Evolutionary conservation across 2,329 filamentous ascomycete genomes (phyloP), one percentile per base, ranked within the genome.

Genomic region (Cyphellophora europaea): DNA sequence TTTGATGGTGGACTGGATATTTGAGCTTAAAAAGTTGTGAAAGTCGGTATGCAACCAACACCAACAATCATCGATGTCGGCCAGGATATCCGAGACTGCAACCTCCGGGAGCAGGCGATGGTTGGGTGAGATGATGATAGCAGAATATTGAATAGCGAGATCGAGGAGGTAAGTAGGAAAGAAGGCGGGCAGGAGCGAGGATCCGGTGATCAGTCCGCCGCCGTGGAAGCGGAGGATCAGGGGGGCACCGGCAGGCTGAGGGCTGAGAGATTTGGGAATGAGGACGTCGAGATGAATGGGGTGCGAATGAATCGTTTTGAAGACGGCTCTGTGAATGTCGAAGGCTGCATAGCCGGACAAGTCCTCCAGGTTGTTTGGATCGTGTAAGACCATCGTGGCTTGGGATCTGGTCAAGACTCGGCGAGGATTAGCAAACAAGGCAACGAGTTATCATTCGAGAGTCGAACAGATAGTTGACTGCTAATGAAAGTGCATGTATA

Each of bases 61-160:
- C 64, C 64, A 72, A 47, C 70, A 66, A 41, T 67, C 62, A 6
- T 50, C 35, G 1, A 72, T 40, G 44, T 73, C 69, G 5, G 58
- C 47, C 15, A 70, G 53, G 37, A 71, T 65, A 11, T 72, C 63
- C 3, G 51, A 31, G 19, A 65, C 64, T 13, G 37, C 63, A 35
- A 62, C 54, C 38, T 71, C 67, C 14, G 69, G 69, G n/a, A 68
- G 41, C 3, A 73, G 60, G 6, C 68, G 67, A 52, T 74, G 68
- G 48, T 69, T 64, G 1, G 66, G 62, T 2, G 59, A 52, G 5
- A 72, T 46, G 16, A 66, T 53, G 29, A 72, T 60, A n/a, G 68
- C 64, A 11, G 48, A 48, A 32, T 61, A 55, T 16, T 50, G 42
- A 2, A 54, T 50, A 15, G 59, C 53, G 25, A 65, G 53, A 5